Conservation (phyloP, 495 filamentous ascomycete genomes). For the Aspergillus haitiensis region DNA sequence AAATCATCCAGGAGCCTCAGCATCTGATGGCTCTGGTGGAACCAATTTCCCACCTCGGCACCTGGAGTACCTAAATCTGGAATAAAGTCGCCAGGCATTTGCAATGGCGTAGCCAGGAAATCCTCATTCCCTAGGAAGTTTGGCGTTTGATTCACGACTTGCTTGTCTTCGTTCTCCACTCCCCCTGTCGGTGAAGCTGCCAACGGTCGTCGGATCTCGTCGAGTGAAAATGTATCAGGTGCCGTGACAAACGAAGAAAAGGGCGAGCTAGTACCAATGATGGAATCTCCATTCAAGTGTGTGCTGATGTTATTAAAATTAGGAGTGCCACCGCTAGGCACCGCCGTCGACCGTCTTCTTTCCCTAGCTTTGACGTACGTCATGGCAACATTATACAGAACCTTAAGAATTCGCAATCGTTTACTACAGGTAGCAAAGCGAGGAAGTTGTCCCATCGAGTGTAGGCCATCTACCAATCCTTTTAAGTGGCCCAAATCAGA, state of each 20-base stretch:
- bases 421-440: background rate
- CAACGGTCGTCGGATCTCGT: background rate
- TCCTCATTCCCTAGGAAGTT: background rate
- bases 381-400: background rate
- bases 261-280: background rate
- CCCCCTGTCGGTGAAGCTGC: background rate
- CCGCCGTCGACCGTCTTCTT: background rate
- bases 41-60: slow-evolving; percentile 11
- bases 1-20: slow-evolving; percentile 20
- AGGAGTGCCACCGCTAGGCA: background rate
- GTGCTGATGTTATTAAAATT: background rate
- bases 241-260: background rate
- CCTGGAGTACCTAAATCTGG: background rate
- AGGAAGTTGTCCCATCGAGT: background rate
- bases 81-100: background rate
- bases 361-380: background rate
- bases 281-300: background rate
- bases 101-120: background rate
- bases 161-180: background rate
- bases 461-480: background rate
- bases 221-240: background rate
- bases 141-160: background rate
- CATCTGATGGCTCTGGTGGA: slow-evolving; percentile 6
- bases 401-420: background rate
- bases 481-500: background rate